Conservation (phyloP, 306 rosid species). For the Sesbania bispinosa region DNA sequence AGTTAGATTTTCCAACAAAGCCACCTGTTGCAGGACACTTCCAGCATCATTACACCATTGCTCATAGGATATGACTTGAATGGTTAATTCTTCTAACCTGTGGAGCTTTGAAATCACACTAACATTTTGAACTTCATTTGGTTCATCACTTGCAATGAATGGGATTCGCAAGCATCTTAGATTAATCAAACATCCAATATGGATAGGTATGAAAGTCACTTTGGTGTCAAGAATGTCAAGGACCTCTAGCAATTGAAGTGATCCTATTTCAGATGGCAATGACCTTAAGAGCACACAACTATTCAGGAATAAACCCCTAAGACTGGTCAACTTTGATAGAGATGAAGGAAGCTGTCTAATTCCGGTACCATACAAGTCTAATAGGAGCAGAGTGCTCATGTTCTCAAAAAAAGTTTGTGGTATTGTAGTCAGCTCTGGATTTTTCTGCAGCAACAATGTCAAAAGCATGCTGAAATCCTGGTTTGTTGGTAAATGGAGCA, state of each 20-base stretch:
- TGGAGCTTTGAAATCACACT: constrained; percentile 10
- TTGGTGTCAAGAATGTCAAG: constrained; percentile 26
- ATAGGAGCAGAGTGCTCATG: not conserved
- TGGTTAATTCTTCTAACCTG: constrained; percentile 31
- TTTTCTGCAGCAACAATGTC: constrained; percentile 4
- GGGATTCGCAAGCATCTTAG: constrained; percentile 25
- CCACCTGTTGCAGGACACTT: not conserved
- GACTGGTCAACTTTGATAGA: constrained; percentile 4
- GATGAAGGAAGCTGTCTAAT: constrained; percentile 18
- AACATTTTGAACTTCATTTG: not conserved
- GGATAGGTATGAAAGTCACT: not conserved
- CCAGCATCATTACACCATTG: not conserved
- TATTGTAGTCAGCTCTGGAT: not conserved
- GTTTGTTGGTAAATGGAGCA: not conserved
- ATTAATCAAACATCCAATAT: not conserved
- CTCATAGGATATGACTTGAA: constrained; percentile 10
- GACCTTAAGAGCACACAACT: not conserved
- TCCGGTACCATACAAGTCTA: constrained; percentile 21
- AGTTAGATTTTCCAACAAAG: constrained; percentile 24
- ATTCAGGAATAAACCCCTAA: constrained; percentile 18
- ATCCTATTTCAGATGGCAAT: not conserved
- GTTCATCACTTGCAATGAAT: not conserved
- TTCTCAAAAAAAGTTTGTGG: constrained; percentile 10
- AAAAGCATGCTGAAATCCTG: constrained; percentile 7
- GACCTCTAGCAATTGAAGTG: constrained; percentile 26